Conservation (phyloP, 176 grass and related monocot genomes). For the Carex cristatella region DNA sequence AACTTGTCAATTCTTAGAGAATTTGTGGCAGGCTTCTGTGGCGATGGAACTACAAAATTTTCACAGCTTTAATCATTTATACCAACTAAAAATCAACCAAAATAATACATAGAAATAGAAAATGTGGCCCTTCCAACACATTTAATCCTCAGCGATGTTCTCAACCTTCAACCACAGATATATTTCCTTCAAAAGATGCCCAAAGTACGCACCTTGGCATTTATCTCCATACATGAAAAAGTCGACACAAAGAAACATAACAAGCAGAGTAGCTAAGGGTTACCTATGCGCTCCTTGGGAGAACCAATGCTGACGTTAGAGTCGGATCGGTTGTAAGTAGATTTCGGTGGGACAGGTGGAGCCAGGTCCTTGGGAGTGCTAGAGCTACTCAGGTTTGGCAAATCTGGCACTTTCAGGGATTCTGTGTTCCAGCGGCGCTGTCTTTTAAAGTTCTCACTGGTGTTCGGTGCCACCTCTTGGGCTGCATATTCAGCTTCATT, state of each 20-base stretch:
- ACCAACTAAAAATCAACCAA: slow-evolving; percentile 6
- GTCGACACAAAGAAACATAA: neutral
- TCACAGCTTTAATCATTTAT: neutral
- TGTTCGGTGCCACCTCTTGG: slow-evolving; percentile 36
- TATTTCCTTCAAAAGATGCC: neutral
- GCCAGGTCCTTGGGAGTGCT: slow-evolving; percentile 53
- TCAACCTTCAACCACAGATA: neutral
- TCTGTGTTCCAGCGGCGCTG: slow-evolving; percentile 77
- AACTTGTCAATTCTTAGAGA: slow-evolving; percentile 89
- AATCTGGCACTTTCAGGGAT: slow-evolving; percentile 51
- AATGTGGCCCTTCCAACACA: neutral
- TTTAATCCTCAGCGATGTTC: neutral
- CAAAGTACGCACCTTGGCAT: neutral
- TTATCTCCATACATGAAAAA: neutral
- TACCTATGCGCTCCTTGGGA: slow-evolving; percentile 76
- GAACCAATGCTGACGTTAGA: slow-evolving; percentile 56
- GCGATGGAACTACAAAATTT: slow-evolving; percentile 55
- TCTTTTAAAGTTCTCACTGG: slow-evolving; percentile 63
- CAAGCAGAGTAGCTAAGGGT: slow-evolving; percentile 15
- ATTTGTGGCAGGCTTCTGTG: slow-evolving; percentile 68
- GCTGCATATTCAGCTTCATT: slow-evolving; percentile 36
- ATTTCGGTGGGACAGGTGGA: slow-evolving; percentile 38
- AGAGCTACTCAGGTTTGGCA: slow-evolving; percentile 35
- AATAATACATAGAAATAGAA: no score
- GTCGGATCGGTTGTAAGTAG: slow-evolving; percentile 61